Evolutionary conservation across 805 yeast genomes (phyloP), one percentile per base, ranked within the genome.

Genomic region (Lachancea fermentati): DNA sequence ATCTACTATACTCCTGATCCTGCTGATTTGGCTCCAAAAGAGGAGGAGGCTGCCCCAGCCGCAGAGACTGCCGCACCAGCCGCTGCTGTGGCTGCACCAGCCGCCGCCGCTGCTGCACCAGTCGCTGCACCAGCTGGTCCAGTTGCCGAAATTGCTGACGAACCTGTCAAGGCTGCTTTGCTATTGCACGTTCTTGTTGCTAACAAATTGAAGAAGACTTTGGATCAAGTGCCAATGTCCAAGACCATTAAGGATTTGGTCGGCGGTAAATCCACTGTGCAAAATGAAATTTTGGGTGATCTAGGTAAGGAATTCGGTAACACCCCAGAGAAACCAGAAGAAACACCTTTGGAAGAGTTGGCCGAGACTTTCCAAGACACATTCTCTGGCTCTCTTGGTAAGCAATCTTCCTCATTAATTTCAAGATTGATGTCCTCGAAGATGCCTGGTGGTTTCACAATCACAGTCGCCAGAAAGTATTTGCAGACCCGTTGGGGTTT

Each of bases 361-460:
- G 97, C 97, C 36, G 97, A 87, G 60, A 81, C 78, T 56, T 86
- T 93, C 78, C 96, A 91, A 71, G 96, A 87, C 50, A 71, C 89
- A 19, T 93, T 87, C 72, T 62, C 69, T 50, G 97, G 97, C 52
- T 75, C 79, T 50, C 76, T 93, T 51, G 99, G 99, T 64, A 93
- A 93, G 66, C 95, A 89, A 58, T 83, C 97, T 2, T 69, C 88
- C 29, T 83, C 96, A 19, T 75, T 93, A 57, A 73, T 91, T 48
- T 85, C 95, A 48, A 82, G 97, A 69, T 75, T 93, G 59, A 84
- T 89, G 72, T 81, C 97, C 8, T 83, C 97, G 19, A 93, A 93
- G 72, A 93, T 93, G 97, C 97, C 99, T 40, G 99, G 99, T 76
- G 99, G 99, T 15, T 93, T 91, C 68, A 84, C 95, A 35, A 81